Percentiles rank a stretch among this genome's conserved stretches.
Evolutionary conservation across 345 rosid species (phyloP).

Genomic region (Sapria himalayana): DNA sequence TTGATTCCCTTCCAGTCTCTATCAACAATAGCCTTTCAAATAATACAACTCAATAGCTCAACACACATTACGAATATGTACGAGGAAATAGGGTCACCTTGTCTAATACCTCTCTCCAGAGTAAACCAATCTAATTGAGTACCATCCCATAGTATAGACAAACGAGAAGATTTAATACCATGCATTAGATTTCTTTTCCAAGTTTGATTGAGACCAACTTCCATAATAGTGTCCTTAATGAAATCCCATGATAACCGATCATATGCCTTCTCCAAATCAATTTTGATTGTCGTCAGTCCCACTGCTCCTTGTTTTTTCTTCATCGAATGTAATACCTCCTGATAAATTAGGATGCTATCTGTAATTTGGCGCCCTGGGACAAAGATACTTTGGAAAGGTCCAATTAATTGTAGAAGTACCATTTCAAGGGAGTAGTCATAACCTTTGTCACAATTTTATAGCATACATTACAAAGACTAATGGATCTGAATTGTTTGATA

Average conservation of each 20-base stretch:
- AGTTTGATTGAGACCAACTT: too few species aligned
- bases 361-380: not conserved
- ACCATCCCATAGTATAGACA: too few species aligned
- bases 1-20: too few species aligned
- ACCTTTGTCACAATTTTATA: not conserved
- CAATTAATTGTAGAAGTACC: rapidly evolving
- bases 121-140: too few species aligned
- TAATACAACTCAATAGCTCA: too few species aligned
- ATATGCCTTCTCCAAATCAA: conserved; percentile 6
- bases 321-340: not conserved
- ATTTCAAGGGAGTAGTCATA: not conserved
- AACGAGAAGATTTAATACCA: too few species aligned
- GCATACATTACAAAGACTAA: not conserved
- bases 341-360: not conserved
- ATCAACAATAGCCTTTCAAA: too few species aligned
- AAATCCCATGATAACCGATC: not conserved
- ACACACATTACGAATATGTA: too few species aligned
- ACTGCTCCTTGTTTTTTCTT: not conserved
- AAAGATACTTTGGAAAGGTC: not conserved
- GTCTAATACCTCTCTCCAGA: too few species aligned
- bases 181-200: too few species aligned
- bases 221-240: too few species aligned
- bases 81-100: too few species aligned
- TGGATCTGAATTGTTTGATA: not conserved
- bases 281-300: not conserved